These are phyloP conservation scores for Brachypodium distachyon DNA, from an alignment of 202 grass and related monocot genomes.

Conservation along the genomic window DNA sequence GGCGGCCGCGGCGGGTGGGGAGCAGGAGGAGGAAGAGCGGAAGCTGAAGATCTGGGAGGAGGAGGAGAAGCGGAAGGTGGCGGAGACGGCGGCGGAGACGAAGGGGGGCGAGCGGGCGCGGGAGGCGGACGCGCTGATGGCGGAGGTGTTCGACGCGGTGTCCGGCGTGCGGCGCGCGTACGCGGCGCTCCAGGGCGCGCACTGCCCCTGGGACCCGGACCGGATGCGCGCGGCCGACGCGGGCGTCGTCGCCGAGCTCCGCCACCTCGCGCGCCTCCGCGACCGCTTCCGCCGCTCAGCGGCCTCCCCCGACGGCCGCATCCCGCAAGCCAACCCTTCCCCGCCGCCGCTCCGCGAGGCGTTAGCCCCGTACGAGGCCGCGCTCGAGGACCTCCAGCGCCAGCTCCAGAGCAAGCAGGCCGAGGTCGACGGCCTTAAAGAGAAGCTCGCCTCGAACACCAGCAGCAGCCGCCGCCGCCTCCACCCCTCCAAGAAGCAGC, in stretches of 20 bases:
- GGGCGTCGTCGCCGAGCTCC: conserved; percentile 72
- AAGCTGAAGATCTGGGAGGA: conserved; percentile 64
- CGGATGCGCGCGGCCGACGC: conserved; percentile 66
- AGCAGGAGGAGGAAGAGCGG: conserved; percentile 15
- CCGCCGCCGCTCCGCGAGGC: conserved; percentile 51
- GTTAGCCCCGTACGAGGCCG: conserved; percentile 93
- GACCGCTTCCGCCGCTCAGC: conserved; percentile 64
- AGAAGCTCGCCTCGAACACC: conserved; percentile 46
- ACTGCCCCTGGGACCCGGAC: conserved; percentile 90
- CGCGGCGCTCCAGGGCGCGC: conserved; percentile 66
- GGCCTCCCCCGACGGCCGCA: not conserved
- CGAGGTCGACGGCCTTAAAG: conserved; percentile 60
- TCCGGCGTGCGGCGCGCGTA: conserved; percentile 73
- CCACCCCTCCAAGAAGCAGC: conserved; percentile 37
- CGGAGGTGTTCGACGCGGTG: conserved; percentile 80
- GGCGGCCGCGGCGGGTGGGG: not conserved
- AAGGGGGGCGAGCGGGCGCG: conserved; percentile 17
- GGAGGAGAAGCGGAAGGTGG: not conserved
- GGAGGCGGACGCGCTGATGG: conserved; percentile 55
- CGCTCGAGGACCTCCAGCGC: conserved; percentile 65
- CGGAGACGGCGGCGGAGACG: not conserved
- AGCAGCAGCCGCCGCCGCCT: conserved; percentile 6
- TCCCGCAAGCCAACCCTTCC: not conserved
- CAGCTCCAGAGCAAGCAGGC: conserved; percentile 81
- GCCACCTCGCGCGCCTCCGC: conserved; percentile 63